These are phyloP conservation scores for Phytophthora agathidicida DNA, from an alignment of 352 stramenopile species.

Conservation along the genomic window DNA sequence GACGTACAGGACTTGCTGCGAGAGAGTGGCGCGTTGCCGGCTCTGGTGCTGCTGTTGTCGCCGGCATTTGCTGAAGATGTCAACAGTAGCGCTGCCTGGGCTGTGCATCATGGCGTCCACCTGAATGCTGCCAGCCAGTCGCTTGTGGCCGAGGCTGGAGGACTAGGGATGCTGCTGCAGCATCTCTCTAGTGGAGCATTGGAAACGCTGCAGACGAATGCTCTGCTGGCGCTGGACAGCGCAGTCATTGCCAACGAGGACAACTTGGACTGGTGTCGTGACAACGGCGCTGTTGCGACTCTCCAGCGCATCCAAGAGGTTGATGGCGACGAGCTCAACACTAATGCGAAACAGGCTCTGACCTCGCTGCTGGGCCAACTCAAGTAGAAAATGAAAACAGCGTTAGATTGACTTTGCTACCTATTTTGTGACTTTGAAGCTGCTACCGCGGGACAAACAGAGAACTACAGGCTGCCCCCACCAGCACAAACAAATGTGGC, in stretches of 20 bases:
- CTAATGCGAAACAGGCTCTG: conserved; percentile 58
- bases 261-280: conserved; percentile 55
- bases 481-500: neutral
- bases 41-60: conserved; percentile 69
- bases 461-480: neutral
- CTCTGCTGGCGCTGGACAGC: conserved; percentile 70
- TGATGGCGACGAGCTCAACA: conserved; percentile 57
- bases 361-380: conserved; percentile 54
- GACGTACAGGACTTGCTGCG: conserved; percentile 61
- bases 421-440: conserved; percentile 10
- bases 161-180: conserved; percentile 61
- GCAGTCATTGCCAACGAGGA: conserved; percentile 47
- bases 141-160: conserved; percentile 63
- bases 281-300: conserved; percentile 42
- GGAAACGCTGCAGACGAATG: conserved; percentile 73
- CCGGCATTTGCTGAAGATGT: conserved; percentile 70
- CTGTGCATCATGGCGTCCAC: conserved; percentile 72
- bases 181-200: conserved; percentile 42
- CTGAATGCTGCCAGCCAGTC: conserved; percentile 68
- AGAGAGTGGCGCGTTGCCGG: conserved; percentile 57
- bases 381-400: conserved; percentile 19
- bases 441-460: neutral
- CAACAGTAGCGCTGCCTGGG: conserved; percentile 74
- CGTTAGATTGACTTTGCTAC: conserved; percentile 7
- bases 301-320: conserved; percentile 52